These are phyloP conservation scores for Xerocomus amazonicus DNA, from an alignment of 1,284 basidiomycete species.

Conservation along the genomic window DNA sequence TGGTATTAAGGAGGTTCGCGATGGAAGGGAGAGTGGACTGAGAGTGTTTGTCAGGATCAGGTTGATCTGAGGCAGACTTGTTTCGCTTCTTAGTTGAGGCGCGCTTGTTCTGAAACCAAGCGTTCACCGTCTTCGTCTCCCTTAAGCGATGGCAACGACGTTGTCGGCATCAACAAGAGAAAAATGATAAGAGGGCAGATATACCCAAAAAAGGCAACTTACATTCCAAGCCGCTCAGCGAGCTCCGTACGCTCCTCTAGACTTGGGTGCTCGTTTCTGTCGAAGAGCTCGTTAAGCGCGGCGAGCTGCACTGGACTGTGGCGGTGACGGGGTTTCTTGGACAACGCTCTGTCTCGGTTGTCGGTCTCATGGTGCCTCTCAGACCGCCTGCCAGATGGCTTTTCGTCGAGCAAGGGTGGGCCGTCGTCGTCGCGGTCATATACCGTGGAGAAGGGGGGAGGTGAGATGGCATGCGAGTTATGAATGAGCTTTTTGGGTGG, in stretches of 20 bases:
- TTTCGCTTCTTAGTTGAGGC: conserved; percentile 75
- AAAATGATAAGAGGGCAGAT: conserved; percentile 25
- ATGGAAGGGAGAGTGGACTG: conserved; percentile 39
- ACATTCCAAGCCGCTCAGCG: conserved; percentile 72
- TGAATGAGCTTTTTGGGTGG: conserved; percentile 20
- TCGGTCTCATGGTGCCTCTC: conserved; percentile 26
- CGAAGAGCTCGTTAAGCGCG: conserved; percentile 72
- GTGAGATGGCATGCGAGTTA: conserved; percentile 9
- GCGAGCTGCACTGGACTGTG: conserved; percentile 67
- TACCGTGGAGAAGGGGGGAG: conserved; percentile 6
- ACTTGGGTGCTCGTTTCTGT: conserved; percentile 70
- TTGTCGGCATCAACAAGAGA: conserved; percentile 10
- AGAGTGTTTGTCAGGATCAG: conserved; percentile 23
- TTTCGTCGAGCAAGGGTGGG: conserved; percentile 32
- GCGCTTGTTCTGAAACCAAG: conserved; percentile 82
- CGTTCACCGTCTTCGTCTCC: conserved; percentile 79
- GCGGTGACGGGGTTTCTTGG: conserved; percentile 72
- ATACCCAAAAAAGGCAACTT: conserved; percentile 36
- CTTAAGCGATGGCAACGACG: conserved; percentile 35
- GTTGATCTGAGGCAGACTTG: conserved; percentile 22
- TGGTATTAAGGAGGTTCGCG: conserved; percentile 43
- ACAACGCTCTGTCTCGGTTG: conserved; percentile 22
- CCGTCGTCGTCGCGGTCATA: conserved; percentile 26
- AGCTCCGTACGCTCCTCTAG: conserved; percentile 62
- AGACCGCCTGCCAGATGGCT: conserved; percentile 31